Evolutionary conservation across 2,329 filamentous ascomycete species (phyloP).

Genomic region (Paraphaeosphaeria sporulosa): DNA sequence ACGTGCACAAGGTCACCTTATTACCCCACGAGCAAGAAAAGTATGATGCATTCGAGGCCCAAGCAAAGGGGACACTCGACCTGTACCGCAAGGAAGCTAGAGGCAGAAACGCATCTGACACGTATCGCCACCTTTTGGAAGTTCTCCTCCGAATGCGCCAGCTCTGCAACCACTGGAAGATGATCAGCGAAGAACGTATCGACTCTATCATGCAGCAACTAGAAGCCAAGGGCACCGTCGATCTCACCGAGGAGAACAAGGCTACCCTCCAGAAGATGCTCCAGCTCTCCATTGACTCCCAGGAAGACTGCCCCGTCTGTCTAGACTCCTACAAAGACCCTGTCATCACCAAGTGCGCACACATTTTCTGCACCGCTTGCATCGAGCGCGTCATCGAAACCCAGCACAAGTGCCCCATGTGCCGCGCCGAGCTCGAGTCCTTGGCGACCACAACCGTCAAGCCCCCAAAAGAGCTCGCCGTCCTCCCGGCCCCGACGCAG

Average conservation of each 20-base stretch:
- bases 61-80: constrained; percentile 76
- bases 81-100: constrained; percentile 61
- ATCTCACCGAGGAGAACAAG: constrained; percentile 75
- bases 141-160: constrained; percentile 83
- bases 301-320: constrained; percentile 85
- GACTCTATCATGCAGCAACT: constrained; percentile 74
- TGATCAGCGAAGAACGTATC: constrained; percentile 76
- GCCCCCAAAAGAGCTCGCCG: constrained; percentile 64
- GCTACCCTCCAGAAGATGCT: constrained; percentile 77
- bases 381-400: constrained; percentile 76
- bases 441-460: constrained; percentile 64
- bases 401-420: constrained; percentile 86
- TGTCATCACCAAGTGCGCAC: constrained; percentile 85
- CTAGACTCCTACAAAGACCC: constrained; percentile 75
- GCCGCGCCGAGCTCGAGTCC: constrained; percentile 69
- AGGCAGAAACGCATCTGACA: constrained; percentile 50
- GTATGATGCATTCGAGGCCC: constrained; percentile 74
- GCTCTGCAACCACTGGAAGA: constrained; percentile 86
- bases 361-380: constrained; percentile 78
- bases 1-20: constrained; percentile 77
- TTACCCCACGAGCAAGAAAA: constrained; percentile 75
- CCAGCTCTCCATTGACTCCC: constrained; percentile 77
- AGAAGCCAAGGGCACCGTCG: constrained; percentile 71
- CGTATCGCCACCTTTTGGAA: constrained; percentile 79
- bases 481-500: constrained; percentile 26